These are phyloP conservation scores for Perkinsus olseni DNA, from an alignment of 169 alveolate species.

Conservation along the genomic window DNA sequence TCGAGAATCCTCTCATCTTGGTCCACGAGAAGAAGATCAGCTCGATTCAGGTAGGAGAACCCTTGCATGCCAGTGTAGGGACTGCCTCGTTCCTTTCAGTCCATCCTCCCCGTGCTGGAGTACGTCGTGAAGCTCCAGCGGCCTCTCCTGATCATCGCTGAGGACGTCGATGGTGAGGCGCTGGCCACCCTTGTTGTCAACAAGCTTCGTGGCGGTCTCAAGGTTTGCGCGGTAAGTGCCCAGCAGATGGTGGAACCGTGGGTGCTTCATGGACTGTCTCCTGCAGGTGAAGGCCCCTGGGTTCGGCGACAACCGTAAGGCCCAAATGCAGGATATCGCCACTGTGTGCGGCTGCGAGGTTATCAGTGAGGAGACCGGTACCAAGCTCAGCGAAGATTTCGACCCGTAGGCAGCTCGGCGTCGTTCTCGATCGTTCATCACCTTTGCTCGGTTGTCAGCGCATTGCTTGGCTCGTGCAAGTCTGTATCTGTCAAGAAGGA, in stretches of 20 bases:
- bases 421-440: background rate
- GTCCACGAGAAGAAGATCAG: conserved; percentile 90
- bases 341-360: conserved; percentile 89
- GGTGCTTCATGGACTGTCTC: background rate
- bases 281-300: conserved; percentile 42
- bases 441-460: conserved; percentile 38
- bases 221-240: conserved; percentile 94
- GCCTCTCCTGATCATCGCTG: conserved; percentile 91
- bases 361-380: conserved; percentile 81
- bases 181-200: conserved; percentile 95
- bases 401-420: conserved; percentile 13
- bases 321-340: conserved; percentile 90
- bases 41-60: conserved; percentile 54
- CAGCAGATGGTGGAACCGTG: conserved; percentile 48
- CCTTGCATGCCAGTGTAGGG: background rate
- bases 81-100: conserved; percentile 6
- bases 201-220: conserved; percentile 92
- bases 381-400: conserved; percentile 54
- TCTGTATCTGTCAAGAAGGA: conserved; percentile 92
- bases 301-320: conserved; percentile 95
- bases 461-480: conserved; percentile 85
- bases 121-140: conserved; percentile 82
- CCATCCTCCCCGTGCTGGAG: conserved; percentile 89
- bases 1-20: conserved; percentile 90
- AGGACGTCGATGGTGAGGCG: conserved; percentile 98